These are phyloP conservation scores for Furculomyces boomerangus DNA, from an alignment of 371 early-diverging fungal genomes.

Conservation along the genomic window DNA sequence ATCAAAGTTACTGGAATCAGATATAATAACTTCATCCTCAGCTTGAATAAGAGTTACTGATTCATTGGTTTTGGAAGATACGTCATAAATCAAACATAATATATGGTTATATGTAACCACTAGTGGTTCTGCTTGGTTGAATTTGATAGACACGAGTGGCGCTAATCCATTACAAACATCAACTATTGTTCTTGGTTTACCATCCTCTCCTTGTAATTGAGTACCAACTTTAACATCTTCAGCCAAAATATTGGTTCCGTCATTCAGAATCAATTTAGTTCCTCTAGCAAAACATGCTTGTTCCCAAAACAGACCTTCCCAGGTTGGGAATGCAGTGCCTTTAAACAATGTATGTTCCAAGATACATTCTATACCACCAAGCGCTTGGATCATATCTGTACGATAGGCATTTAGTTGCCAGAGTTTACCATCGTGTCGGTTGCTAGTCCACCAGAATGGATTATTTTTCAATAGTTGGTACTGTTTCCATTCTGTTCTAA, in stretches of 20 bases:
- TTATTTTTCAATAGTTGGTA: constrained; percentile 89
- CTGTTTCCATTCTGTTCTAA: constrained; percentile 93
- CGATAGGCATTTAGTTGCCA: constrained; percentile 95
- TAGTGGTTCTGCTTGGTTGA: neutral
- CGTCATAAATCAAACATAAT: constrained; percentile 13
- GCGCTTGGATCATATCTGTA: constrained; percentile 95
- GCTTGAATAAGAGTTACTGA: neutral
- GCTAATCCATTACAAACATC: neutral
- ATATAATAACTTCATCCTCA: neutral
- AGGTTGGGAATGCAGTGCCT: constrained; percentile 91
- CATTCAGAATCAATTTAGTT: constrained; percentile 15
- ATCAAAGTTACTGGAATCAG: neutral
- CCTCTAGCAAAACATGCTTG: constrained; percentile 29
- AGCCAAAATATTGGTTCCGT: constrained; percentile 13
- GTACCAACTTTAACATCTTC: constrained; percentile 19
- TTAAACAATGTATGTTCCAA: constrained; percentile 96
- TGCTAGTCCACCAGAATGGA: constrained; percentile 89
- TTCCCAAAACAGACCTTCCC: constrained; percentile 99
- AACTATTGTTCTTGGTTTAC: constrained; percentile 14
- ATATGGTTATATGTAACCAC: constrained; percentile 29
- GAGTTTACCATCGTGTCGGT: constrained; percentile 90
- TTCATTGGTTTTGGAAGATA: neutral
- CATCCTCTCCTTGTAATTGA: constrained; percentile 28
- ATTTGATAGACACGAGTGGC: neutral
- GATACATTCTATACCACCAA: constrained; percentile 97